Evolutionary conservation across 23 red algal genomes (phyloP).

Genomic region (Gracilaria domingensis): DNA sequence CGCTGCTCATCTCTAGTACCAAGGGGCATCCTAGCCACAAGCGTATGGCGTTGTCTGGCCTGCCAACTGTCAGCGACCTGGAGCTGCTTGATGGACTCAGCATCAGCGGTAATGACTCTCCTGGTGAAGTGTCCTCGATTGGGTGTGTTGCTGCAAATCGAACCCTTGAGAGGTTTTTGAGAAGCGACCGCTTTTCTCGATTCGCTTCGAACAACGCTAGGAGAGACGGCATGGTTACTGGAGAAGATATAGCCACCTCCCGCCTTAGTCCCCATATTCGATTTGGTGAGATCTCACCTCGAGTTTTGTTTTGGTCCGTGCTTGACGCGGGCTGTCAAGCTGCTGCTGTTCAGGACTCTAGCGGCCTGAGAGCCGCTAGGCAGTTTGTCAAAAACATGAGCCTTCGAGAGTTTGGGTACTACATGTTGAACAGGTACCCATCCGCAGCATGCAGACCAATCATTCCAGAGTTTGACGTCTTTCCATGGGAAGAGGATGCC

Average conservation of each 20-base stretch:
- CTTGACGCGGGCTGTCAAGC: constrained; percentile 44
- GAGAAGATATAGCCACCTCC: constrained; percentile 57
- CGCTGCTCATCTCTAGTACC: neutral
- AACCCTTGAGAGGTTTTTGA: constrained; percentile 48
- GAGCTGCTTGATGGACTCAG: constrained; percentile 35
- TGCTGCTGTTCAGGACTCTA: neutral
- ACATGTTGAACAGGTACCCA: constrained; percentile 86
- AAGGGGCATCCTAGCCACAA: neutral
- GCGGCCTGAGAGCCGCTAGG: constrained; percentile 51
- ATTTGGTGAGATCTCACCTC: constrained; percentile 79
- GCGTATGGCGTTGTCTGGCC: neutral
- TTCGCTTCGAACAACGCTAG: constrained; percentile 45
- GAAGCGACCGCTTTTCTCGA: constrained; percentile 47
- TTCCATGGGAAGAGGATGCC: constrained; percentile 82
- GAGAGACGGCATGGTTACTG: constrained; percentile 73
- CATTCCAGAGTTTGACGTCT: constrained; percentile 83
- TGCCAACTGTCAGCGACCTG: constrained; percentile 30
- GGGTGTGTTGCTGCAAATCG: constrained; percentile 46
- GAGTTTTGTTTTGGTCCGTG: constrained; percentile 70
- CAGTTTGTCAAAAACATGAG: constrained; percentile 94
- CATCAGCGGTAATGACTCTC: constrained; percentile 27
- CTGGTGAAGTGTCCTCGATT: constrained; percentile 40
- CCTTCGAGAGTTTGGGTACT: constrained; percentile 92
- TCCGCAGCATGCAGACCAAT: constrained; percentile 72
- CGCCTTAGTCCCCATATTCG: constrained; percentile 82